Percentiles rank a stretch among this genome's conserved stretches.
Evolutionary conservation across 176 grass and related monocot species (phyloP).

Genomic region (Oryza nivara): DNA sequence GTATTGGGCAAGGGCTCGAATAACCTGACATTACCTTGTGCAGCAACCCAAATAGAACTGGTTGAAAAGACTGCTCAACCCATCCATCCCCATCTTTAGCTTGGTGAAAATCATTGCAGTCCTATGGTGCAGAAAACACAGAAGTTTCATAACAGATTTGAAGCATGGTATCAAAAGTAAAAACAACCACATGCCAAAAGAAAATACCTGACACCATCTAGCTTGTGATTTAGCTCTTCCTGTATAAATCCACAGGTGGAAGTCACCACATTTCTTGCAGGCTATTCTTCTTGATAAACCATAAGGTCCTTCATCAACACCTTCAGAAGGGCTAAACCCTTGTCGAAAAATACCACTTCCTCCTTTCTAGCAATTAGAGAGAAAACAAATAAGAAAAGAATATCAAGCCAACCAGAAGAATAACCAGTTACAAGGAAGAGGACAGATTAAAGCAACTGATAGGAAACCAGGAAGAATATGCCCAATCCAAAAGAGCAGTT

Average conservation of each 20-base stretch:
- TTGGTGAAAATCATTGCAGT: constrained; percentile 98
- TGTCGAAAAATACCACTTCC: constrained; percentile 69
- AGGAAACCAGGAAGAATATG: background rate
- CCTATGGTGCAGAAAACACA: constrained; percentile 43
- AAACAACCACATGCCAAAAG: constrained; percentile 12
- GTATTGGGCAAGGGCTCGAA: constrained; percentile 4
- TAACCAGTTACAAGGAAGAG: background rate
- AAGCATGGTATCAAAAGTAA: constrained; percentile 16
- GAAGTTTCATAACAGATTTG: constrained; percentile 7
- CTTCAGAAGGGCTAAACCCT: constrained; percentile 82
- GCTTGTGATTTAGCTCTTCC: constrained; percentile 85
- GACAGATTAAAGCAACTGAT: constrained; percentile 20
- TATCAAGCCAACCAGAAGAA: constrained; percentile 14
- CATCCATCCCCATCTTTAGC: constrained; percentile 99
- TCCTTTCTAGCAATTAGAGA: constrained; percentile 64
- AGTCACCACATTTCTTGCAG: constrained; percentile 89
- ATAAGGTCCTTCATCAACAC: constrained; percentile 69
- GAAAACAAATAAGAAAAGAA: constrained; percentile 18
- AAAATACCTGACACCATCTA: constrained; percentile 97
- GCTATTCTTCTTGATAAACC: constrained; percentile 87
- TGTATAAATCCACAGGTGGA: constrained; percentile 89
- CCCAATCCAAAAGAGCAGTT: background rate
- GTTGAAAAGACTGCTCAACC: constrained; percentile 93
- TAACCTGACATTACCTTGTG: constrained; percentile 65
- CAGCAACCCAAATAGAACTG: constrained; percentile 81